Percentiles rank a stretch among this genome's conserved stretches.
Conservation (phyloP, 2,329 filamentous ascomycete genomes). For the Colletotrichum tofieldiae region DNA sequence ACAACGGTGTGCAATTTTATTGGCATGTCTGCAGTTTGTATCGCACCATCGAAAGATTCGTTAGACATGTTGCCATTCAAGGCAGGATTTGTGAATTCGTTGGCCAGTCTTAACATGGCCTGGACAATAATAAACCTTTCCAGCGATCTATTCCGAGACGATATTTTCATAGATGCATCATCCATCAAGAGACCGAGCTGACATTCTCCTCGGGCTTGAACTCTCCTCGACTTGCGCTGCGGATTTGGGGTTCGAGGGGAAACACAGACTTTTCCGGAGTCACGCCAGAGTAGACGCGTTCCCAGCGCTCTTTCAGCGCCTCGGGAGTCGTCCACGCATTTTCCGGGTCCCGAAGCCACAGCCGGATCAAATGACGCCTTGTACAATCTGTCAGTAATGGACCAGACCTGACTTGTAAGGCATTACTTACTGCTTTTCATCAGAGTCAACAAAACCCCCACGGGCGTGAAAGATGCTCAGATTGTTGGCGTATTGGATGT, state of each 20-base stretch:
- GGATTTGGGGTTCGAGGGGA: conserved; percentile 65
- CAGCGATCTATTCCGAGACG: neutral
- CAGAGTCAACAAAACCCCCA: conserved; percentile 63
- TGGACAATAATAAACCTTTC: neutral
- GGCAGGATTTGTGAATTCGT: neutral
- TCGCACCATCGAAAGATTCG: neutral
- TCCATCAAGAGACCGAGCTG: neutral
- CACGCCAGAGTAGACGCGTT: conserved; percentile 67
- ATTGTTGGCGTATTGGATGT: conserved; percentile 71
- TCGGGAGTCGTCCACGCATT: conserved; percentile 65
- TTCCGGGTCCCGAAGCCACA: conserved; percentile 67
- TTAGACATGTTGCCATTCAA: no score
- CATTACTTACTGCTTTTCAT: conserved; percentile 59
- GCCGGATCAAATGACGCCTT: conserved; percentile 63
- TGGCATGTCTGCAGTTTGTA: neutral
- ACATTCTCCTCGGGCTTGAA: conserved; percentile 21
- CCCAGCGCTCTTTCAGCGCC: conserved; percentile 64
- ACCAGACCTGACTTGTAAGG: conserved; percentile 42
- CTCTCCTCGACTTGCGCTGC: conserved; percentile 45
- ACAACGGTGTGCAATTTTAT: neutral
- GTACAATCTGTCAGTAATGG: conserved; percentile 46
- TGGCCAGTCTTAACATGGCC: neutral
- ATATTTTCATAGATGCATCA: neutral
- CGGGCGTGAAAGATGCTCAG: conserved; percentile 68
- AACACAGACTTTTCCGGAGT: conserved; percentile 68